Evolutionary conservation across 2,329 filamentous ascomycete genomes (phyloP).

Genomic region (Setomelanomma holmii): DNA sequence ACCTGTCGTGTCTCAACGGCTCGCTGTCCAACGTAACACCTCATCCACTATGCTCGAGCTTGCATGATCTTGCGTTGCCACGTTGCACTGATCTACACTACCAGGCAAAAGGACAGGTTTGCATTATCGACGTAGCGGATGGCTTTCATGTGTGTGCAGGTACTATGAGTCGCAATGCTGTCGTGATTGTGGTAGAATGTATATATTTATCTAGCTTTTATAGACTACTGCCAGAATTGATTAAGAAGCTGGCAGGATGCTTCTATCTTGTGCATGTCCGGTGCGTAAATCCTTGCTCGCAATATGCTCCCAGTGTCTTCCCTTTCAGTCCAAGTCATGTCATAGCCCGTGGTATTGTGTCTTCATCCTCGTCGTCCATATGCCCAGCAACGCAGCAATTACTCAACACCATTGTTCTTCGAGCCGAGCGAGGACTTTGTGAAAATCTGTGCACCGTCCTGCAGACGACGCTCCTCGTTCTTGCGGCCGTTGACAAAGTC

Average conservation of each 20-base stretch:
- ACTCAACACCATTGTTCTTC: constrained; percentile 37
- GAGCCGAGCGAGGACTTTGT: constrained; percentile 45
- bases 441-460: constrained; percentile 67
- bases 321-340: background rate
- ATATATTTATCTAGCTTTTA: background rate
- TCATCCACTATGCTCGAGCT: background rate
- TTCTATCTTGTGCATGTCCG: background rate
- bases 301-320: background rate
- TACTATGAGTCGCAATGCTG: background rate
- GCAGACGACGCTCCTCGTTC: constrained; percentile 70
- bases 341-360: background rate
- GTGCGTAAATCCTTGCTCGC: no score
- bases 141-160: background rate
- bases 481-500: constrained; percentile 87
- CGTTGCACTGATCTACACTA: background rate
- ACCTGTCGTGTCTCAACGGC: no score
- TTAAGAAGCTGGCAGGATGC: constrained; percentile 4
- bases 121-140: background rate
- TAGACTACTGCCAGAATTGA: background rate
- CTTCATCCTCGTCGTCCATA: constrained; percentile 13
- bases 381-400: constrained; percentile 19
- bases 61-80: background rate
- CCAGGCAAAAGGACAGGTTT: no score
- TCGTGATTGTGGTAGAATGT: background rate
- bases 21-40: no score